Evolutionary conservation across 306 rosid species (phyloP).

Genomic region (Sicyos edulis): DNA sequence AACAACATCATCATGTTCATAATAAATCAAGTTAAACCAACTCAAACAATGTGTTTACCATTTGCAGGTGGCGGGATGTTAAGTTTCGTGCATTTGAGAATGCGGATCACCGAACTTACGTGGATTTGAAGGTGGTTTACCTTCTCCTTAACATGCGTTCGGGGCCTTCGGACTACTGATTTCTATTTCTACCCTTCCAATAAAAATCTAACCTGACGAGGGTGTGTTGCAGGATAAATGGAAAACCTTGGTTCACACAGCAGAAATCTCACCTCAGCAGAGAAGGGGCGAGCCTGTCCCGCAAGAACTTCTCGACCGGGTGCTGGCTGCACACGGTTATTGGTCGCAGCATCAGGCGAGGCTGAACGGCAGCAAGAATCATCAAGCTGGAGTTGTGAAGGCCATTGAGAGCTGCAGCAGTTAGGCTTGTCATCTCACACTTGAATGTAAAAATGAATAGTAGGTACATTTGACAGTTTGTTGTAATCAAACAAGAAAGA

Average conservation of each 20-base stretch:
- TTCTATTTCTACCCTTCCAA: background rate
- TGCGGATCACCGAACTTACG: constrained; percentile 94
- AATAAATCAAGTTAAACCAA: background rate
- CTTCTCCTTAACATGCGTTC: constrained; percentile 3
- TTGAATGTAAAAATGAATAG: constrained; percentile 42
- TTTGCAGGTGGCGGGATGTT: constrained; percentile 93
- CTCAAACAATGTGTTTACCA: constrained; percentile 25
- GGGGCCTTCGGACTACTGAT: background rate
- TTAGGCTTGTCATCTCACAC: constrained; percentile 27
- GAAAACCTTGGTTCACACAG: constrained; percentile 95
- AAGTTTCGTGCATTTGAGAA: constrained; percentile 73
- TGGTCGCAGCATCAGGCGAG: constrained; percentile 77
- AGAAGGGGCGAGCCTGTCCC: constrained; percentile 95
- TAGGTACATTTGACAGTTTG: constrained; percentile 32
- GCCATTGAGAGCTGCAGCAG: constrained; percentile 31
- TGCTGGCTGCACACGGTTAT: constrained; percentile 72
- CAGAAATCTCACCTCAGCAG: constrained; percentile 79
- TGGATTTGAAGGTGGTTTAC: constrained; percentile 73
- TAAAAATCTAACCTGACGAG: background rate
- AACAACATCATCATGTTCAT: background rate
- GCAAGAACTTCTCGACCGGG: constrained; percentile 77
- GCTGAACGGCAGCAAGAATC: constrained; percentile 56
- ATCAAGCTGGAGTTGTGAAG: constrained; percentile 40
- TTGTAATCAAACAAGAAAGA: constrained; percentile 33
- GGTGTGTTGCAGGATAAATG: constrained; percentile 68